A percentile compares a stretch with the other conserved stretches of the same genome.
Evolutionary conservation across 148 eudicot genomes (phyloP).

Genomic region (Drosera capensis): DNA sequence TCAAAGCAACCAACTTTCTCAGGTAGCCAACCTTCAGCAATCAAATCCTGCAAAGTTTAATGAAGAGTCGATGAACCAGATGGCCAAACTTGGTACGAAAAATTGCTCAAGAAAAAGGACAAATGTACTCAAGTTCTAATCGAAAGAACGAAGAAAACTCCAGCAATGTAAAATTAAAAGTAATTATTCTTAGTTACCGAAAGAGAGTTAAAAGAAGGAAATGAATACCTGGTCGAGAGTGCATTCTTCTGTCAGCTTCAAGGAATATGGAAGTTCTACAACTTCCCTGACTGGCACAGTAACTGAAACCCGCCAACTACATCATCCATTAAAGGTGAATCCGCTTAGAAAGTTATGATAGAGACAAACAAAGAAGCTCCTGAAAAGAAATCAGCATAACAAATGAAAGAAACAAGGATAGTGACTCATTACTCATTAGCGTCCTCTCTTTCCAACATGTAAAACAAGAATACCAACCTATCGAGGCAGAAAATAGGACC

Average conservation of each 20-base stretch:
- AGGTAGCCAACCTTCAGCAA: slow-evolving; percentile 28
- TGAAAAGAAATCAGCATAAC: background rate
- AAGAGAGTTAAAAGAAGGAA: background rate
- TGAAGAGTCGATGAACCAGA: background rate
- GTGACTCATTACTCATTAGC: too few relatives aligned
- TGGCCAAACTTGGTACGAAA: too few relatives aligned
- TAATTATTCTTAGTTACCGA: too few relatives aligned
- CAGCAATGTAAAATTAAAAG: too few relatives aligned
- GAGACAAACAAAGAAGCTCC: background rate
- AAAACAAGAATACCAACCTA: slow-evolving; percentile 31
- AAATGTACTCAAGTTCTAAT: too few relatives aligned
- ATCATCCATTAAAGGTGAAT: background rate
- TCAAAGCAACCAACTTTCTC: slow-evolving; percentile 42
- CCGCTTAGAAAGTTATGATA: background rate
- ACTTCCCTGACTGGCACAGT: slow-evolving; percentile 60
- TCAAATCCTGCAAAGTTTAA: slow-evolving; percentile 25
- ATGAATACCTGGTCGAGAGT: slow-evolving; percentile 47
- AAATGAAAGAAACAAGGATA: too few relatives aligned
- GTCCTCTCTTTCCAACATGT: too few relatives aligned
- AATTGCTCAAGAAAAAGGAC: too few relatives aligned
- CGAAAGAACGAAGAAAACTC: too few relatives aligned
- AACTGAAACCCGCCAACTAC: slow-evolving; percentile 68
- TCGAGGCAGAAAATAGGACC: slow-evolving; percentile 50
- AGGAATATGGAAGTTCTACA: slow-evolving; percentile 45
- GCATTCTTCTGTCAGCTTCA: slow-evolving; percentile 44